Evolutionary conservation across 2,329 filamentous ascomycete species (phyloP).

Genomic region (Akanthomyces dipterigenus): DNA sequence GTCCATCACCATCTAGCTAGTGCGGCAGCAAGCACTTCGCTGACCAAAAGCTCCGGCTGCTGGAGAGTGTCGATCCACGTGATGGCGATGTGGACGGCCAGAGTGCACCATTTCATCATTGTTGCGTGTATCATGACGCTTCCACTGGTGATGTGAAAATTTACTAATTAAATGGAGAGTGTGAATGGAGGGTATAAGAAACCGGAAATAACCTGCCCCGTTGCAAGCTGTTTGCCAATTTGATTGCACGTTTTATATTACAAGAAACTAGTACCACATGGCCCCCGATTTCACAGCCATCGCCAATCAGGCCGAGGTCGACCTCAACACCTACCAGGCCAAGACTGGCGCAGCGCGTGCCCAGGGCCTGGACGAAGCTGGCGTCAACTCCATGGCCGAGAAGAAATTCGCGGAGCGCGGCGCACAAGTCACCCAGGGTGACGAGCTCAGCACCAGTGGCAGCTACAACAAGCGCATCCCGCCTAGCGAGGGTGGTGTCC

Average conservation of each 20-base stretch:
- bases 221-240: not conserved
- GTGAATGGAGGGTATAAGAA: not conserved
- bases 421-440: constrained; percentile 31
- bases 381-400: constrained; percentile 35
- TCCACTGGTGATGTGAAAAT: not conserved
- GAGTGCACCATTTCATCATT: not conserved
- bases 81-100: not conserved
- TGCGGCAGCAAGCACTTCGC: not conserved
- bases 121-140: constrained; percentile 2
- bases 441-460: constrained; percentile 38
- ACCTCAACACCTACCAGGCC: constrained; percentile 41
- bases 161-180: not conserved
- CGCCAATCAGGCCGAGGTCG: constrained; percentile 38
- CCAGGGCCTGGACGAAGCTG: constrained; percentile 33
- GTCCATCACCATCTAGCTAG: no score
- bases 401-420: constrained; percentile 33
- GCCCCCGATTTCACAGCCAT: constrained; percentile 33
- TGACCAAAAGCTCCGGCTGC: constrained; percentile 3
- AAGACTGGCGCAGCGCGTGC: constrained; percentile 38
- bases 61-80: not conserved
- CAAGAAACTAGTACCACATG: not conserved
- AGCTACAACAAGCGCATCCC: constrained; percentile 41
- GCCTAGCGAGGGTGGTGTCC: constrained; percentile 36
- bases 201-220: not conserved
- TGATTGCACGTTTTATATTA: not conserved